Conservation (phyloP, 2,329 filamentous ascomycete genomes). For the Furcasterigmium sp. region DNA sequence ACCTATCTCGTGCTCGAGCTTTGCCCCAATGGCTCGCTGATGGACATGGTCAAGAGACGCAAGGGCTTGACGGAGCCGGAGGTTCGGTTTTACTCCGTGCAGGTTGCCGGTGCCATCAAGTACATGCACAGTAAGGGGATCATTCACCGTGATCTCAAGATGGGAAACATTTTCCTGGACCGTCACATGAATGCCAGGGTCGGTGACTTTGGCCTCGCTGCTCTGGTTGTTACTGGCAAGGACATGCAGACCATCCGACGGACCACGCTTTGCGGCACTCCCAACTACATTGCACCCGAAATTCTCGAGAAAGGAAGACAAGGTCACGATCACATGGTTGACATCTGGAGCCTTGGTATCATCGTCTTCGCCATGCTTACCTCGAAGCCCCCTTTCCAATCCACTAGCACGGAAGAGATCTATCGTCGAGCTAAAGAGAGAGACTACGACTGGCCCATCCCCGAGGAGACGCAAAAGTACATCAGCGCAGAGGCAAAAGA, state of each 20-base stretch:
- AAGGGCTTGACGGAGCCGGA: constrained; percentile 90
- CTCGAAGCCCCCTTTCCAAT: constrained; percentile 94
- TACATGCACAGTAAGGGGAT: constrained; percentile 96
- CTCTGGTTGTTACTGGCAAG: constrained; percentile 83
- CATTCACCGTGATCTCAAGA: constrained; percentile 94
- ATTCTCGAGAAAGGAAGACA: constrained; percentile 91
- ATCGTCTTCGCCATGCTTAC: constrained; percentile 99
- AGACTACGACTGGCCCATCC: constrained; percentile 75
- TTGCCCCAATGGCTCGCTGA: constrained; percentile 91
- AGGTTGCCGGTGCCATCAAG: constrained; percentile 94
- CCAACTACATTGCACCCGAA: constrained; percentile 97
- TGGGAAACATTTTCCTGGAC: constrained; percentile 96
- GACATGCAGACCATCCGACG: constrained; percentile 80
- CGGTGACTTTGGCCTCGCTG: constrained; percentile 93
- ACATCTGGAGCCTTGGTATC: constrained; percentile 96
- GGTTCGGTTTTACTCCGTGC: constrained; percentile 87
- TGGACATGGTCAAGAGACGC: constrained; percentile 94
- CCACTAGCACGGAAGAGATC: constrained; percentile 80
- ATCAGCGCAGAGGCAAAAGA: constrained; percentile 74
- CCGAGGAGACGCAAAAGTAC: constrained; percentile 59
- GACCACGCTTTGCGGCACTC: constrained; percentile 92
- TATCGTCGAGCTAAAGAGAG: constrained; percentile 66
- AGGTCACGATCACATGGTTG: constrained; percentile 95
- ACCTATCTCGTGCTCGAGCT: constrained; percentile 94
- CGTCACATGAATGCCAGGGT: constrained; percentile 96